A percentile compares a stretch with the other conserved stretches of the same genome.
These are phyloP conservation scores for Arthroderma sp. DNA, from an alignment of 2,329 filamentous ascomycete species.

Conservation along the genomic window DNA sequence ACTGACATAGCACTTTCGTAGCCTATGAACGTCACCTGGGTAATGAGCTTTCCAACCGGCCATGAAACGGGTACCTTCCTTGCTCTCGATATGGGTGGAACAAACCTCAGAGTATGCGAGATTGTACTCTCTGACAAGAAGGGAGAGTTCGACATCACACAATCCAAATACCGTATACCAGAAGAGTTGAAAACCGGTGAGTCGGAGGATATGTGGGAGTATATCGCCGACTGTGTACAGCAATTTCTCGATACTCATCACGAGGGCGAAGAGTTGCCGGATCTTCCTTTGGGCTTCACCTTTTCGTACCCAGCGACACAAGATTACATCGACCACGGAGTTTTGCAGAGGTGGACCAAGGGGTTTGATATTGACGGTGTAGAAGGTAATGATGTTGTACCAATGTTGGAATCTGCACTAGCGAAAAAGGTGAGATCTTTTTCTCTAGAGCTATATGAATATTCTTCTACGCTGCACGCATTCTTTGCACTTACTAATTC, in stretches of 20 bases:
- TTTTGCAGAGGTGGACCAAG: conserved; percentile 93
- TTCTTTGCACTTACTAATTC: conserved; percentile 9
- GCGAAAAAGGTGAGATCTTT: conserved; percentile 43
- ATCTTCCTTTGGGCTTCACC: conserved; percentile 75
- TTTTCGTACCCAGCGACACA: conserved; percentile 94
- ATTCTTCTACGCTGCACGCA: conserved; percentile 8
- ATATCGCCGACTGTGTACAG: conserved; percentile 82
- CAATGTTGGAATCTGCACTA: conserved; percentile 70
- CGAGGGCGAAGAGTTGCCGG: conserved; percentile 45
- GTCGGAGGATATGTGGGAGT: conserved; percentile 82
- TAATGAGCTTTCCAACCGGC: conserved; percentile 77
- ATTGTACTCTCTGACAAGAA: conserved; percentile 72
- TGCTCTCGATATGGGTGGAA: conserved; percentile 90
- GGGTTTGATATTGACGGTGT: conserved; percentile 89
- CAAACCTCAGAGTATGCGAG: conserved; percentile 88
- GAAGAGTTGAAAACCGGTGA: conserved; percentile 79
- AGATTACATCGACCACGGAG: conserved; percentile 81
- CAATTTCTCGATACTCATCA: conserved; percentile 85
- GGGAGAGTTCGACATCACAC: conserved; percentile 85
- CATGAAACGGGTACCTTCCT: conserved; percentile 78
- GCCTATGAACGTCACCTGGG: conserved; percentile 98
- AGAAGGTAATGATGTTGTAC: conserved; percentile 80
- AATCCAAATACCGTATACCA: conserved; percentile 92
- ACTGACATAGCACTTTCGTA: conserved; percentile 28
- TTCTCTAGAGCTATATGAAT: conserved; percentile 11